Conservation (phyloP, 192 early-diverging fungal species). For the Martensiomyces pterosporus region DNA sequence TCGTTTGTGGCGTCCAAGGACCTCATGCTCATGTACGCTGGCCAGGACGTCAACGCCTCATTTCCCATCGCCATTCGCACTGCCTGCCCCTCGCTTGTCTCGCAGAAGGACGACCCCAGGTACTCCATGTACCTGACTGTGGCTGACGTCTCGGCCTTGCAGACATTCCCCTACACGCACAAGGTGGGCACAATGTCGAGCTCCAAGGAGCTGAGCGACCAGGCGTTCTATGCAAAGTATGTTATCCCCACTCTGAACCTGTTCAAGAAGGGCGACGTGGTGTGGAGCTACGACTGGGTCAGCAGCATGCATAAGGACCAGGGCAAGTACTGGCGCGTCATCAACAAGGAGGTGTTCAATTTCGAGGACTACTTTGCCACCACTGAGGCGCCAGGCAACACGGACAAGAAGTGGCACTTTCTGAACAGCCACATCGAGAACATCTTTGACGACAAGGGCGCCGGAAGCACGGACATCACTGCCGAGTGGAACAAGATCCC, state of each 20-base stretch:
- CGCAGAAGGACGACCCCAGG: constrained; percentile 22
- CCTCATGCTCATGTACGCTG: constrained; percentile 47
- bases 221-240: constrained; percentile 26
- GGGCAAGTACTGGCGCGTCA: constrained; percentile 56
- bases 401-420: constrained; percentile 22
- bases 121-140: constrained; percentile 28
- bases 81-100: constrained; percentile 54
- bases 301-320: constrained; percentile 50
- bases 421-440: constrained; percentile 40
- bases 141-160: constrained; percentile 26
- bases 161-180: constrained; percentile 33
- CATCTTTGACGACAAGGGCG: constrained; percentile 56
- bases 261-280: constrained; percentile 59
- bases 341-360: constrained; percentile 65
- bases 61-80: constrained; percentile 60
- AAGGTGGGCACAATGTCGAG: constrained; percentile 26
- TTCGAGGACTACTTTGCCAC: constrained; percentile 57
- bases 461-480: constrained; percentile 48
- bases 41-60: constrained; percentile 53
- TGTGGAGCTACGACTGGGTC: constrained; percentile 56
- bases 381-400: constrained; percentile 31
- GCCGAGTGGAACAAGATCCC: constrained; percentile 42
- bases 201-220: constrained; percentile 37
- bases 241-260: constrained; percentile 34
- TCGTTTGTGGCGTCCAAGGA: constrained; percentile 22